Base-by-base conservation (phyloP, 1,284 basidiomycete genomes). In the Ganoderma multipileum region DNA sequence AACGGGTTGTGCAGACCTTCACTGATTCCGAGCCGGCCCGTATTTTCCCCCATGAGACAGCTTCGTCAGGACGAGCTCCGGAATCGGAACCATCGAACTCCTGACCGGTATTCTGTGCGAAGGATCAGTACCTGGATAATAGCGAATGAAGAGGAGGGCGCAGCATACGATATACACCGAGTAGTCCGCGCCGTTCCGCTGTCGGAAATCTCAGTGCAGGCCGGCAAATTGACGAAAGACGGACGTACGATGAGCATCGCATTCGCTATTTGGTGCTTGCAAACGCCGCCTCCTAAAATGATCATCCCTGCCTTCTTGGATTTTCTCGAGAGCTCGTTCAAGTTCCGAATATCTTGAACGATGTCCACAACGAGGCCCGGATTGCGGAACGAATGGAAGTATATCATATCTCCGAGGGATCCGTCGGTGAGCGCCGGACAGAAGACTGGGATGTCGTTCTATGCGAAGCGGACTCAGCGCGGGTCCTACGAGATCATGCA, bases 31-130 rank as follows among this genome's bases (percentile, higher is more conserved):
- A 92, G 14, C 92, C 93, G 36, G 93, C 92, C 60, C 95, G 90
- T 73, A 99, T 98, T 84, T 99, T 99, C 5, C 97, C 98, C 97
- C 97, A 99, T n/a, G 95, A 97, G 26, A 99, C 90, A 3, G 97
- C 98, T 80, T 99, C 97, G 77, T 99, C 98, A 20, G 98, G 98
- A 68, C 96, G 86, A 20, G 98, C 98, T 14, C 97, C 98, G 14
- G 96, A 97, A 81, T 99, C 97, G 4, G 96, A 98, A 0, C 97
- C 97, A 78, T 99, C 98, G 76, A 99, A 99, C 83, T 99, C 97
- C 83, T 99, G 97, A 0, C 97, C 97, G 0, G 97, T 99, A 78
- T 99, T 99, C 92, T 94, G 71, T 38, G 62, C 8, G 61, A 61
- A 11, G 14, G 16, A 33, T 67, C 16, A 60, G 41, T 23, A 7